These are phyloP conservation scores for Tolypocladium inflatum DNA, from an alignment of 2,329 filamentous ascomycete genomes.

Conservation along the genomic window DNA sequence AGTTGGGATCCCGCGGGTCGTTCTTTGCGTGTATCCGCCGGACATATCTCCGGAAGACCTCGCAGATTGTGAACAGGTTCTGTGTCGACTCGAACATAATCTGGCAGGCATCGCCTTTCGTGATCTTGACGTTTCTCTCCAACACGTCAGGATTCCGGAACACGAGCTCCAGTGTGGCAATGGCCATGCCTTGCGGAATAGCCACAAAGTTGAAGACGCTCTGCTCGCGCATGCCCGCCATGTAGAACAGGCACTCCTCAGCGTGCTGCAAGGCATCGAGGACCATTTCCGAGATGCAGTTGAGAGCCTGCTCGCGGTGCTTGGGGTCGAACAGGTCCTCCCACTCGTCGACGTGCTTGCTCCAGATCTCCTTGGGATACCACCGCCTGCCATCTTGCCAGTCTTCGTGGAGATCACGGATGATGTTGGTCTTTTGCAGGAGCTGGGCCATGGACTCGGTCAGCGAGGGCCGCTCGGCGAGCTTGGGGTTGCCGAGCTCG, in stretches of 20 bases:
- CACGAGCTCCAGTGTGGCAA: slow-evolving; percentile 82
- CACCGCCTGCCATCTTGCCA: slow-evolving; percentile 79
- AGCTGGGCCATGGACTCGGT: slow-evolving; percentile 97
- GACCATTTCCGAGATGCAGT: slow-evolving; percentile 90
- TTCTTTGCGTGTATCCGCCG: slow-evolving; percentile 88
- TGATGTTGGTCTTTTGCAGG: slow-evolving; percentile 97
- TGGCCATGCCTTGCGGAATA: slow-evolving; percentile 95
- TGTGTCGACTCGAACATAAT: slow-evolving; percentile 91
- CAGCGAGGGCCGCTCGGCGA: slow-evolving; percentile 69
- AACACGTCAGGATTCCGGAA: slow-evolving; percentile 89
- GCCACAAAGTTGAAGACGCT: slow-evolving; percentile 98
- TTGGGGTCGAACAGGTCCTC: slow-evolving; percentile 82
- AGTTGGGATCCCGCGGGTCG: slow-evolving; percentile 86
- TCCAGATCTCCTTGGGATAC: slow-evolving; percentile 96
- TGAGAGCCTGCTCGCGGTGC: slow-evolving; percentile 66
- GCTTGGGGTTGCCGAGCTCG: slow-evolving; percentile 74
- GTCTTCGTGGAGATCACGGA: slow-evolving; percentile 89
- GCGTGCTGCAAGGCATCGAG: slow-evolving; percentile 77
- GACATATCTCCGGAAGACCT: slow-evolving; percentile 69
- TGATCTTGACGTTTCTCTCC: slow-evolving; percentile 87
- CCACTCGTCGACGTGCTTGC: slow-evolving; percentile 83
- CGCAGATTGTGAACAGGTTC: slow-evolving; percentile 72
- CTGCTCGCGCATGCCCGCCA: slow-evolving; percentile 89
- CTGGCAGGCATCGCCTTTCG: slow-evolving; percentile 84
- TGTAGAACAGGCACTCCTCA: slow-evolving; percentile 95